These are phyloP conservation scores for Fusarium protoensiforme DNA, from an alignment of 2,329 filamentous ascomycete species.

Conservation along the genomic window DNA sequence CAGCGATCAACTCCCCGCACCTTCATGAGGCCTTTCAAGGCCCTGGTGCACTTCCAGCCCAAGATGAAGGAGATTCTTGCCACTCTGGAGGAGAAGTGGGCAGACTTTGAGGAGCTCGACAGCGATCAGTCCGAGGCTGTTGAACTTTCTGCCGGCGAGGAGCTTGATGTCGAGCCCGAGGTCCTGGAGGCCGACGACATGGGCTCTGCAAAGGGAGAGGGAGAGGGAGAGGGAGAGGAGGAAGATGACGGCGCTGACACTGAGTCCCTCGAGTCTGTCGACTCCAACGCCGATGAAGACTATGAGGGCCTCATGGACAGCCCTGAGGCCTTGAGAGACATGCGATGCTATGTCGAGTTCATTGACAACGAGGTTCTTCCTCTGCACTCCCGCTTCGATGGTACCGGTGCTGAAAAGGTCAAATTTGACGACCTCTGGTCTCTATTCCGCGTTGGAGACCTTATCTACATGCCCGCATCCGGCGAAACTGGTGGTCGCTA, in stretches of 20 bases:
- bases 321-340: slow-evolving; percentile 52
- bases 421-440: slow-evolving; percentile 56
- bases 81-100: slow-evolving; percentile 55
- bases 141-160: slow-evolving; percentile 34
- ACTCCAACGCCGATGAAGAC: slow-evolving; percentile 51
- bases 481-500: slow-evolving; percentile 50
- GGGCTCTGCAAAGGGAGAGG: neutral
- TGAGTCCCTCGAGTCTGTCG: slow-evolving; percentile 49
- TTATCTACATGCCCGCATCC: slow-evolving; percentile 53
- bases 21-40: slow-evolving; percentile 55
- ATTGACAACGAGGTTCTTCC: slow-evolving; percentile 56
- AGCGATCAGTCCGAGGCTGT: slow-evolving; percentile 37
- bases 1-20: slow-evolving; percentile 50
- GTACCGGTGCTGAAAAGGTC: slow-evolving; percentile 45
- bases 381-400: slow-evolving; percentile 44
- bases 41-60: slow-evolving; percentile 54
- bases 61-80: slow-evolving; percentile 53
- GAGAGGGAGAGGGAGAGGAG: neutral
- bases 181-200: neutral
- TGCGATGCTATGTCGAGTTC: slow-evolving; percentile 57
- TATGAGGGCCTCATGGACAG: slow-evolving; percentile 52
- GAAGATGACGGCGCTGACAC: slow-evolving; percentile 37
- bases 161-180: slow-evolving; percentile 44
- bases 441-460: slow-evolving; percentile 53
- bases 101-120: slow-evolving; percentile 48